Percentiles rank a stretch among this genome's conserved stretches.
These are phyloP conservation scores for Syncephalastrum racemosum DNA, from an alignment of 371 early-diverging fungal species.

Conservation along the genomic window DNA sequence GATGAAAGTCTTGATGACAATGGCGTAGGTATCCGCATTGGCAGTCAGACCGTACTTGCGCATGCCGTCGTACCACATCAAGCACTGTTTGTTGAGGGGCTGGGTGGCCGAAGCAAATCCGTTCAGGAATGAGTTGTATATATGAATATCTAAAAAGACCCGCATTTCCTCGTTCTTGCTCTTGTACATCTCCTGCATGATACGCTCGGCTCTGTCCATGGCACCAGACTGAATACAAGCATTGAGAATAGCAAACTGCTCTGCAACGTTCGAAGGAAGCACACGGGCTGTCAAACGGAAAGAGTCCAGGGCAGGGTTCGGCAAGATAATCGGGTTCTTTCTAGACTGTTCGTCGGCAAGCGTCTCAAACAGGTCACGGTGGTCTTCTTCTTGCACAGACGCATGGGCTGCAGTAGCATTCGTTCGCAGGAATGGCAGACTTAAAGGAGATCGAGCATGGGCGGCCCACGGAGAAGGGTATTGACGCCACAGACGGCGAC, in stretches of 20 bases:
- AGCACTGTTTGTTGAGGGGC: slow-evolving; percentile 61
- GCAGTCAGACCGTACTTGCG: slow-evolving; percentile 22
- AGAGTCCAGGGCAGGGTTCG: slow-evolving; percentile 31
- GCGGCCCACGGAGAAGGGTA: neutral
- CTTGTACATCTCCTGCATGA: slow-evolving; percentile 69
- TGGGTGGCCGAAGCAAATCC: slow-evolving; percentile 58
- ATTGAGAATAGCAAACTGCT: slow-evolving; percentile 60
- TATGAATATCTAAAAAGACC: slow-evolving; percentile 63
- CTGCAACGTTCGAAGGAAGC: slow-evolving; percentile 39
- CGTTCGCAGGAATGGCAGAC: neutral
- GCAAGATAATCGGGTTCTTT: slow-evolving; percentile 31
- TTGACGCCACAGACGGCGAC: slow-evolving; percentile 6
- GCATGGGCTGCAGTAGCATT: slow-evolving; percentile 6
- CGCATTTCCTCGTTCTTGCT: slow-evolving; percentile 70
- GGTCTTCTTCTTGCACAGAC: slow-evolving; percentile 2
- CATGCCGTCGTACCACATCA: slow-evolving; percentile 74
- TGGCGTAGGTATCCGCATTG: slow-evolving; percentile 33
- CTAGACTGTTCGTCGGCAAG: neutral
- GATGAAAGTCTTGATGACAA: slow-evolving; percentile 49
- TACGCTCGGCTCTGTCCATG: slow-evolving; percentile 74
- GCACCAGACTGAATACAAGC: slow-evolving; percentile 77
- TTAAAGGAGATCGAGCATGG: neutral
- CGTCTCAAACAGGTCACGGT: neutral
- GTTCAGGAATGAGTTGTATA: slow-evolving; percentile 85
- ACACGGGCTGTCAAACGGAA: slow-evolving; percentile 32